Base-by-base conservation (phyloP, 2,329 filamentous ascomycete species). In the Parafenestella ontariensis region DNA sequence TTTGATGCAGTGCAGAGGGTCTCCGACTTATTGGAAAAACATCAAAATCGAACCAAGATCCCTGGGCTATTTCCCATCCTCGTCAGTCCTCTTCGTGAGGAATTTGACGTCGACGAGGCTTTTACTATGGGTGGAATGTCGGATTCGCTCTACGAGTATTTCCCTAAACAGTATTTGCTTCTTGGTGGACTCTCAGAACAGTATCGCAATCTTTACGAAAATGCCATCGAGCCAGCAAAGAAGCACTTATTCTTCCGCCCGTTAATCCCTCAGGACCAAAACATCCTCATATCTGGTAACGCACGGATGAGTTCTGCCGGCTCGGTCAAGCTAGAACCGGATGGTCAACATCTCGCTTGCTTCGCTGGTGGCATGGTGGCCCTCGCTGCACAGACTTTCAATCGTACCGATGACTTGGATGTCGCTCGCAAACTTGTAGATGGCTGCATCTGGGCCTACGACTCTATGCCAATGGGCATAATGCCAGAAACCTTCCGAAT, bases 191-290 rank as follows among this genome's bases (percentile, higher is more conserved):
- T 87, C 1, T 85, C 88, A 58, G 77, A 82, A 26, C 90, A 92
- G 70, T 96, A 96, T 73, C 81, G 83, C 56, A 83, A 82, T 18
- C 84, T 96, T 76, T 92, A 96, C 70, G 81, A 88, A 53, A 85
- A 84, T 52, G 84, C 87, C 3, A 84, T 88, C 26, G 84, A 88
- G 5, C 86, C 86, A 0, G 85, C 89, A 31, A 89, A 89, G 61
- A 82, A 91, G 60, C 83, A 90, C 72, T 81, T 96, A 9, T 85
- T 96, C 52, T 96, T 86, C 76, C 84, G 89, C 5, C 92, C 92
- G 0, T 89, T 95, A 85, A 83, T 87, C 18, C 83, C 86, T 6
- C 79, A 83, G 6, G 80, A 85, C 48, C 84, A 84, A 46, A 85
- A 94, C 55, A 84, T 95, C n/a, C 81, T 95, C 7, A 86, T 95